A percentile compares a stretch with the other conserved stretches of the same genome.
These are phyloP conservation scores for Mycena leptocephala DNA, from an alignment of 768 basidiomycete genomes.

Conservation along the genomic window DNA sequence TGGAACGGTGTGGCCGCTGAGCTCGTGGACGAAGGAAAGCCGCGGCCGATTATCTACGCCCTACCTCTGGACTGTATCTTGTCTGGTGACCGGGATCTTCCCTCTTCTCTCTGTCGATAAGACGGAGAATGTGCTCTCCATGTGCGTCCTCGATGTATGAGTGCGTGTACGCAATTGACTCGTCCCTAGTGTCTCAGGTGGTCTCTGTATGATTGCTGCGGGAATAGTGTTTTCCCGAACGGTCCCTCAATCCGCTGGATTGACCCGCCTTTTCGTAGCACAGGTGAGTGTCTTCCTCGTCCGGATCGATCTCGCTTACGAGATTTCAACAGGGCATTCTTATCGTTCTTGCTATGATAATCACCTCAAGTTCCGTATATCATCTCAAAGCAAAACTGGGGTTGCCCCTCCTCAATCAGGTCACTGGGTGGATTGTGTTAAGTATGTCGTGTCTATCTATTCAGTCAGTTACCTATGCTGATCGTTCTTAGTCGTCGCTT, in stretches of 20 bases:
- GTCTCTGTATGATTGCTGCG: conserved; percentile 15
- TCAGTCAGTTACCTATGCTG: neutral
- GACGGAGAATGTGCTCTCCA: conserved; percentile 69
- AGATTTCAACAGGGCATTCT: conserved; percentile 56
- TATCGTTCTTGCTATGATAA: conserved; percentile 61
- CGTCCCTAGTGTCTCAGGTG: conserved; percentile 25
- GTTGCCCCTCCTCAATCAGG: conserved; percentile 73
- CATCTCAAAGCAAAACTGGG: conserved; percentile 79
- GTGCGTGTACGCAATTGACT: conserved; percentile 18
- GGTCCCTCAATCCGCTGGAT: neutral
- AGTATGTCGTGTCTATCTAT: conserved; percentile 56
- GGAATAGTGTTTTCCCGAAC: conserved; percentile 1
- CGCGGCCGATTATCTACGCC: conserved; percentile 46
- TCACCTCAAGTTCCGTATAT: conserved; percentile 72
- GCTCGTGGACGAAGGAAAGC: conserved; percentile 60
- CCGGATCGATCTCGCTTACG: neutral
- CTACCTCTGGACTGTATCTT: conserved; percentile 64
- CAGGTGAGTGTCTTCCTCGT: conserved; percentile 44
- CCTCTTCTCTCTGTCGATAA: conserved; percentile 84
- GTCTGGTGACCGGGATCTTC: conserved; percentile 74
- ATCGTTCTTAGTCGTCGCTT: conserved; percentile 61
- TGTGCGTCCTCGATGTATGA: conserved; percentile 62
- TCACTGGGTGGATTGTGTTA: conserved; percentile 76
- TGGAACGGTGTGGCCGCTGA: conserved; percentile 77
- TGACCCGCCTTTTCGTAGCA: conserved; percentile 34